Evolutionary conservation across 257 asterid genomes (phyloP).

Genomic region (Solanum medicagineum): DNA sequence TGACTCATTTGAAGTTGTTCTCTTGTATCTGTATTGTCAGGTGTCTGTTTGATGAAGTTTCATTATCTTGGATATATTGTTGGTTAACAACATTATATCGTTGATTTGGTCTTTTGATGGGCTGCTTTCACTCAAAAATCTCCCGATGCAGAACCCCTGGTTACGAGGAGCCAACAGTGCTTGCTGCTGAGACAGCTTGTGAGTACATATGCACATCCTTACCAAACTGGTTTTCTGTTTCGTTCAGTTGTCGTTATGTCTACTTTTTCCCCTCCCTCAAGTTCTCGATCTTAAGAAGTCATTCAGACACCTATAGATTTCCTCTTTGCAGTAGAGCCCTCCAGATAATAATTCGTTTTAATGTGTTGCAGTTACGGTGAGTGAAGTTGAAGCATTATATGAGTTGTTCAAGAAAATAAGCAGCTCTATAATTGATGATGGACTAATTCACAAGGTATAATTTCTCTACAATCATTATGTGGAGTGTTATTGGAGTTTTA

Average conservation of each 20-base stretch:
- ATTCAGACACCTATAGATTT: background rate
- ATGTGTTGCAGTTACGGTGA: constrained; percentile 57
- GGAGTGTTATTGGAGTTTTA: background rate
- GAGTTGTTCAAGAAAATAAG: constrained; percentile 72
- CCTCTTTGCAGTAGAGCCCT: background rate
- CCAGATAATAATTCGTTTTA: background rate
- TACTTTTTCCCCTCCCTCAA: background rate
- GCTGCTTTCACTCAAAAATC: constrained; percentile 56
- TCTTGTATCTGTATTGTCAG: background rate
- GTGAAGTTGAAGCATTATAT: constrained; percentile 81
- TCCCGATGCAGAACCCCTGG: constrained; percentile 33
- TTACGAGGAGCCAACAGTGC: constrained; percentile 71
- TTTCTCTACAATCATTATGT: background rate
- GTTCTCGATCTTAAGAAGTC: background rate
- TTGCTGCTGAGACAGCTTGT: constrained; percentile 90
- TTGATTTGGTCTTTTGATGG: constrained; percentile 29
- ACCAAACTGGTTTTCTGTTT: background rate
- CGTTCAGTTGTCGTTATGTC: background rate
- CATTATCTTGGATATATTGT: constrained; percentile 10
- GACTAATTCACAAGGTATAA: constrained; percentile 83
- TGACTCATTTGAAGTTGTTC: background rate
- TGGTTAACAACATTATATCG: constrained; percentile 1
- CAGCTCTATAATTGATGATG: constrained; percentile 68
- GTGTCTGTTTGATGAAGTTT: background rate
- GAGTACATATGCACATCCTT: constrained; percentile 28